Evolutionary conservation across 805 yeast species (phyloP), one percentile per base, ranked within the genome.

Genomic region (Wickerhamomyces alni): DNA sequence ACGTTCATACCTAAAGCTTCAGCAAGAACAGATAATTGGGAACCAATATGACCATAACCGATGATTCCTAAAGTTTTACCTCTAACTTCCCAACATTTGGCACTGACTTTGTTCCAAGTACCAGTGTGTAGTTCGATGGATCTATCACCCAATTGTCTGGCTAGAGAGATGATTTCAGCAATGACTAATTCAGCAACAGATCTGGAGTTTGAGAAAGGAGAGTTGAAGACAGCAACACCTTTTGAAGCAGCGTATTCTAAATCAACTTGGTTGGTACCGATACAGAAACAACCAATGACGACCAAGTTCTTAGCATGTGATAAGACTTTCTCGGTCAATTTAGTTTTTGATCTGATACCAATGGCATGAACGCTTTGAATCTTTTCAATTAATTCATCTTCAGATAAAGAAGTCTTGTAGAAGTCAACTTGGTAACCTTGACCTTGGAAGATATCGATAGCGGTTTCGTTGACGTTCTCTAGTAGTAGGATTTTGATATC

Each of bases 341-440:
- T 85, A 37, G 99, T 93, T 73, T 93, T 93, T 44, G 98, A 93
- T 72, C 99, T 86, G 59, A 93, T 89, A 66, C 99, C 99, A 59
- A 93, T 80, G 44, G 96, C 99, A 61, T 93, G 98, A 38, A 87
- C 96, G 53, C 84, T 87, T 58, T 75, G 75, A 65, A 93, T 91
- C 67, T 88, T 89, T 69, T 87, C 95, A 58, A 93, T 87, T 61
- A 93, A 78, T 68, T 88, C 96, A 9, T 81, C 96, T 66, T 93
- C 98, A 18, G 87, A 82, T 54, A 93, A 69, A 6, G 96, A 86
- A 40, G 89, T 70, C 71, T 87, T 89, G 71, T 82, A 77, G 66
- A 86, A 87, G 62, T 93, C 99, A 38, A 93, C 95, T 69, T 93
- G 98, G 71, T 93, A 93, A 43, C 99, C 99, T 71, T 93, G 97